Conservation (phyloP, 140 eudicot genomes). For the Ambrosia hybrid region DNA sequence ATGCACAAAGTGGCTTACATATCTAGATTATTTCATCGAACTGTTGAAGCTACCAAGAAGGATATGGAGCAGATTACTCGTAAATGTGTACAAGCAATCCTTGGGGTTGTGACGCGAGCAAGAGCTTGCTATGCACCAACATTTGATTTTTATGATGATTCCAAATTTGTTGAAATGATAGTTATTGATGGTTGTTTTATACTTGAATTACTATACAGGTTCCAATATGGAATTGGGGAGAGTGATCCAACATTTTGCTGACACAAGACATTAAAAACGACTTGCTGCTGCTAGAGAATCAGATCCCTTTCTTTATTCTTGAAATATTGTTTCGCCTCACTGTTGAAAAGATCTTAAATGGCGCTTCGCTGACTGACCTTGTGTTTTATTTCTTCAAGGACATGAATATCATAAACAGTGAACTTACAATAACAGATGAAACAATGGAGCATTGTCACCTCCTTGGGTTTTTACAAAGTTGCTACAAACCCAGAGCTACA, state of each 20-base stretch:
- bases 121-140: constrained; percentile 21
- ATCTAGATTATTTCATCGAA: constrained; percentile 15
- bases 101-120: constrained; percentile 7
- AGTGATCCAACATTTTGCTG: constrained; percentile 16
- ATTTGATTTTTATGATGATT: not conserved
- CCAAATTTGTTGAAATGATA: constrained; percentile 20
- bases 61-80: not conserved
- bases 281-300: constrained; percentile 31
- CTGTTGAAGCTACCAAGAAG: constrained; percentile 10
- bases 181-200: constrained; percentile 30
- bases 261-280: constrained; percentile 9
- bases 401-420: too few relatives aligned
- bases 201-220: constrained; percentile 14
- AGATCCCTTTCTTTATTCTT: constrained; percentile 30
- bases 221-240: not conserved
- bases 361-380: not conserved
- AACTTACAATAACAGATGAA: not conserved
- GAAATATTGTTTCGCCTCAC: not conserved
- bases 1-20: constrained; percentile 21
- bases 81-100: constrained; percentile 10
- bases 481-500: constrained; percentile 5
- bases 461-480: constrained; percentile 23
- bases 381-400: not conserved
- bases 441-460: constrained; percentile 19
- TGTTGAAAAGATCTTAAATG: not conserved